Conservation (phyloP, 164 flowering plant species). For the Buxus sempervirens region DNA sequence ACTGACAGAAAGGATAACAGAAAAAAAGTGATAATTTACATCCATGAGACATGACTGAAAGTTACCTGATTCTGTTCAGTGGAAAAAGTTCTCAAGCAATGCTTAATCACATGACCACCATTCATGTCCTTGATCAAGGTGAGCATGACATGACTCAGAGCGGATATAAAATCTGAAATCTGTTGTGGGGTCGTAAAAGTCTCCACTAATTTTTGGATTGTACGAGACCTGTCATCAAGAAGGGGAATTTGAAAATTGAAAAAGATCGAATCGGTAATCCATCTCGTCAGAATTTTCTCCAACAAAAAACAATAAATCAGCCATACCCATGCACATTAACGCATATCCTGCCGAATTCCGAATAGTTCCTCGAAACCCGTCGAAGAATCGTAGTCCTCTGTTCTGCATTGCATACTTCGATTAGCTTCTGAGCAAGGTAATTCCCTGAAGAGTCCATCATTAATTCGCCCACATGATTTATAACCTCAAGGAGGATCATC, state of each 20-base stretch:
- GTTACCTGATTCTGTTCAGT: slow-evolving; percentile 32
- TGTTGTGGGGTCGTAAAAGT: slow-evolving; percentile 24
- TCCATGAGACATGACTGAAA: not conserved
- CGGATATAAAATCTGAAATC: slow-evolving; percentile 22
- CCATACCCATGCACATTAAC: slow-evolving; percentile 41
- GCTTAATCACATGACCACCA: slow-evolving; percentile 43
- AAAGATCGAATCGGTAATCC: not conserved
- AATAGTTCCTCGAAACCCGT: slow-evolving; percentile 13
- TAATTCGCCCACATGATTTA: slow-evolving; percentile 22
- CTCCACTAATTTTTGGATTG: slow-evolving; percentile 37
- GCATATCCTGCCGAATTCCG: slow-evolving; percentile 30
- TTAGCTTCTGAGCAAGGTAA: slow-evolving; percentile 43
- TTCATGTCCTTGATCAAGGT: slow-evolving; percentile 20
- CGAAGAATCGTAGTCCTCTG: slow-evolving; percentile 38
- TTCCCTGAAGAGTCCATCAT: slow-evolving; percentile 45
- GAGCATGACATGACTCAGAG: slow-evolving; percentile 23
- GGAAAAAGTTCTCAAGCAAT: slow-evolving; percentile 30
- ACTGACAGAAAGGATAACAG: too few species aligned
- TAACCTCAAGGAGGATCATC: slow-evolving; percentile 32
- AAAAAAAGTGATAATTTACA: too few species aligned
- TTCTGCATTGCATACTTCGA: slow-evolving; percentile 34
- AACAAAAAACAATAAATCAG: not conserved
- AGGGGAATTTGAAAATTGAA: too few species aligned
- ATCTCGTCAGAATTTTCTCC: not conserved
- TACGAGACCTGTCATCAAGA: slow-evolving; percentile 27